These are phyloP conservation scores for Sporisorium scitamineum DNA, from an alignment of 1,284 basidiomycete genomes.

Conservation along the genomic window DNA sequence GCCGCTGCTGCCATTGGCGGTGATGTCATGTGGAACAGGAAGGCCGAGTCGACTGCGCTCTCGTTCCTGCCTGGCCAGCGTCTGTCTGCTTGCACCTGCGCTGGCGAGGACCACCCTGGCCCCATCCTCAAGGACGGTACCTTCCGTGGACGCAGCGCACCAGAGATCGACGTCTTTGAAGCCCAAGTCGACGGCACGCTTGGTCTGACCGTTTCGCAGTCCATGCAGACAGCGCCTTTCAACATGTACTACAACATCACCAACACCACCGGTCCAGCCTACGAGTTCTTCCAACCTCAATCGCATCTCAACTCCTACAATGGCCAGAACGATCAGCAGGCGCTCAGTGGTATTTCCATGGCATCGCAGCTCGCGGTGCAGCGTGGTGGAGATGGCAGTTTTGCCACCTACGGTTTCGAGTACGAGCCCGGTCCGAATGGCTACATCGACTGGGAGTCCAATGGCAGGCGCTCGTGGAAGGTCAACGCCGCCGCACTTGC, in stretches of 20 bases:
- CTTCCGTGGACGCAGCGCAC: constrained; percentile 77
- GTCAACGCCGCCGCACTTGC: constrained; percentile 78
- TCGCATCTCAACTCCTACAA: constrained; percentile 73
- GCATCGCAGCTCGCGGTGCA: constrained; percentile 61
- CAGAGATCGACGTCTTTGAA: constrained; percentile 79
- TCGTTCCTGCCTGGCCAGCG: constrained; percentile 81
- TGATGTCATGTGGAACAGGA: constrained; percentile 60
- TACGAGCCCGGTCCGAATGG: constrained; percentile 73
- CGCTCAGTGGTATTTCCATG: constrained; percentile 55
- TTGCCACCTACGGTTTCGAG: constrained; percentile 56
- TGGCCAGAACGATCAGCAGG: constrained; percentile 84
- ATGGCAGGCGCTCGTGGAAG: constrained; percentile 64
- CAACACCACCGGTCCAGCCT: constrained; percentile 56
- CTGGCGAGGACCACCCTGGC: constrained; percentile 84
- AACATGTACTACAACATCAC: constrained; percentile 70
- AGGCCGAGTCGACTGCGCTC: constrained; percentile 65
- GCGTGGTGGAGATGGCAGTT: constrained; percentile 42
- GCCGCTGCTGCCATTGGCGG: constrained; percentile 46
- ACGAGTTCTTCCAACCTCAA: constrained; percentile 50
- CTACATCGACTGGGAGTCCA: constrained; percentile 76
- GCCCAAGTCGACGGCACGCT: constrained; percentile 71
- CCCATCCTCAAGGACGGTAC: constrained; percentile 77
- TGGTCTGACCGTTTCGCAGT: constrained; percentile 79
- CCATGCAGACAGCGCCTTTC: constrained; percentile 79
- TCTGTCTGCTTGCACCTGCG: constrained; percentile 77